Evolutionary conservation across 2,329 filamentous ascomycete species (phyloP), one percentile per base, ranked within the genome.

Genomic region (Fusarium pseudoanthophilum): DNA sequence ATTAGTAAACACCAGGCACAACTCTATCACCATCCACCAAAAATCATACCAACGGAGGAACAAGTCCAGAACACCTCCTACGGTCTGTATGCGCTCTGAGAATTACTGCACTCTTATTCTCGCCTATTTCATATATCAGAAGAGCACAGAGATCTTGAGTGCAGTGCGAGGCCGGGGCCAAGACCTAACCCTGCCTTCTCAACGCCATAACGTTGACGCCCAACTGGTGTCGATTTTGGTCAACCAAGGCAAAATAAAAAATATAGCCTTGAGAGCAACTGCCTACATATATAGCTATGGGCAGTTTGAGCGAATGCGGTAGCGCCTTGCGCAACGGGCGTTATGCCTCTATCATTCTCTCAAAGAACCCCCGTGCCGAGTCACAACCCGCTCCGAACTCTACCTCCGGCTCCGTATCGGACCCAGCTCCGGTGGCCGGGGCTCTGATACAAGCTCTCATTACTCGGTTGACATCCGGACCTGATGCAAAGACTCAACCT

Each of bases 261-360:
- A 36, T 34, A 39, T n/a, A 37, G n/a, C 20, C 26, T 32, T 52
- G 21, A 40, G 34, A 37, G 48, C 7, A 68, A 51, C 37, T 37
- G 56, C 59, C 59, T 52, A 49, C 42, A 60, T 48, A 36, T 42
- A 60, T 52, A 43, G 42, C 51, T 40, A 69, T 69, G 63, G 56
- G 46, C 5, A 52, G 40, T 40, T 30, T 40, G 30, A 30, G 43
- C 26, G 52, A 60, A 24, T 74, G 52, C 36, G 76, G 76, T 36
- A 74, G 32, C 40, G 76, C 76, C 64, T 43, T 78, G 71, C 76
- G 75, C 60, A 60, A 62, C 26, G 76, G 76, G 36, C 70, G 71
- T 10, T 78, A 78, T 61, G 68, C 74, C 42, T 69, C 76, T 32
- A 67, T 78, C 58, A 66, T 78, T 24, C 70, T 78, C 48, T 74